These are phyloP conservation scores for Paraphoma chrysanthemicola DNA, from an alignment of 2,329 filamentous ascomycete species.

Conservation along the genomic window DNA sequence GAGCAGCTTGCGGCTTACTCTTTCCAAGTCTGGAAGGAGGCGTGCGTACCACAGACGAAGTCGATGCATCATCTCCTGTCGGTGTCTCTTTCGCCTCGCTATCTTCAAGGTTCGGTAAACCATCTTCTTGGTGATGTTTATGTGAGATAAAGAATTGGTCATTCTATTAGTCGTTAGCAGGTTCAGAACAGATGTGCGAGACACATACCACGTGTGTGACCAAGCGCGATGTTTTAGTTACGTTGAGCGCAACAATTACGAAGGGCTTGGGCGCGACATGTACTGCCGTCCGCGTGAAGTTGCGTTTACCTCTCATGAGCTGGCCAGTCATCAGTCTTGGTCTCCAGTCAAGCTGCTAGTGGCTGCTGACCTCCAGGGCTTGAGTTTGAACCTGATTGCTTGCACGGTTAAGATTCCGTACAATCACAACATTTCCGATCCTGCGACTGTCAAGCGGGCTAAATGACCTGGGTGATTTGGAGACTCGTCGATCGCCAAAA, in stretches of 20 bases:
- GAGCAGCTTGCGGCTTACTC: slow-evolving; percentile 23
- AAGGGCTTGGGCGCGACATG: slow-evolving; percentile 79
- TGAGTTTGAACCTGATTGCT: slow-evolving; percentile 83
- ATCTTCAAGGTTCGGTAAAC: slow-evolving; percentile 77
- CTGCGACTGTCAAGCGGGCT: slow-evolving; percentile 56
- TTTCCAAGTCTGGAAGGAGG: slow-evolving; percentile 23
- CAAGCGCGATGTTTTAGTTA: slow-evolving; percentile 45
- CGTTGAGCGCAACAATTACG: slow-evolving; percentile 78
- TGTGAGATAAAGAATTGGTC: slow-evolving; percentile 90
- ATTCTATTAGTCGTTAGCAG: slow-evolving; percentile 65
- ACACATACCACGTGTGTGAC: slow-evolving; percentile 51
- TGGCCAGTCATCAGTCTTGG: slow-evolving; percentile 45
- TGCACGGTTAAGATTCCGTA: slow-evolving; percentile 78
- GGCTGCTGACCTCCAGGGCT: slow-evolving; percentile 61
- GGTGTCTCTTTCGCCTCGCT: slow-evolving; percentile 23
- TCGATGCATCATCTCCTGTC: slow-evolving; percentile 39
- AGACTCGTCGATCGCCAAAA: slow-evolving; percentile 29
- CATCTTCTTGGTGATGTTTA: slow-evolving; percentile 75
- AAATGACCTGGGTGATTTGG: slow-evolving; percentile 42
- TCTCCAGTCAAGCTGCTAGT: not conserved
- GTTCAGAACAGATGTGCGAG: slow-evolving; percentile 23
- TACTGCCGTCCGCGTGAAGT: slow-evolving; percentile 77
- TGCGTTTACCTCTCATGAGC: slow-evolving; percentile 79
- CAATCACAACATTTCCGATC: slow-evolving; percentile 84
- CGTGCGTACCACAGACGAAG: slow-evolving; percentile 47